phyloP scores from a whole-genome alignment of 768 basidiomycete genomes.

The Pleurotus citrinopileatus region DNA sequence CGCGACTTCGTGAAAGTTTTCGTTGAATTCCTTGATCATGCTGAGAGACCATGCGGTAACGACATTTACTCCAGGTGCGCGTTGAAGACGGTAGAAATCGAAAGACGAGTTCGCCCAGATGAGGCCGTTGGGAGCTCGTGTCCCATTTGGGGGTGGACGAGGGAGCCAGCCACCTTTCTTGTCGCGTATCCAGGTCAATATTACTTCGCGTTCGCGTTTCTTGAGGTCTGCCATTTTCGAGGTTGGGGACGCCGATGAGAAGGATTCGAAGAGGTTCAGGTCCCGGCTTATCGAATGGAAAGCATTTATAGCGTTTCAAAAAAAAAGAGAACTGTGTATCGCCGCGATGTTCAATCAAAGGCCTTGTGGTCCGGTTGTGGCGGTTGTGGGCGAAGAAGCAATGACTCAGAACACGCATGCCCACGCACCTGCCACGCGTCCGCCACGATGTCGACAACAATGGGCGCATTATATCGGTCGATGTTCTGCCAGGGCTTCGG shows the following conservation, averaged over 20 bases:
- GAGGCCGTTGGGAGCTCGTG: neutral
- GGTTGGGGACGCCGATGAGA: too few relatives aligned
- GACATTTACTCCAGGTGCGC: neutral
- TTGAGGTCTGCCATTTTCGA: slow-evolving; percentile 6
- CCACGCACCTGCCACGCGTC: too few relatives aligned
- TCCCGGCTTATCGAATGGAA: too few relatives aligned
- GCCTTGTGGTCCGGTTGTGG: too few relatives aligned
- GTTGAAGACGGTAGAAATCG: neutral
- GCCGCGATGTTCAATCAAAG: too few relatives aligned
- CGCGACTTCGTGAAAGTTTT: neutral
- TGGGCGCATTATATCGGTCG: neutral
- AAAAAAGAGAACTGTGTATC: too few relatives aligned
- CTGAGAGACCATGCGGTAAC: slow-evolving; percentile 2
- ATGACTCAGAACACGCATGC: too few relatives aligned
- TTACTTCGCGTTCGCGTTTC: neutral
- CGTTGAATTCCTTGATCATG: slow-evolving; percentile 4
- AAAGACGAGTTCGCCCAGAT: slow-evolving; percentile 1
- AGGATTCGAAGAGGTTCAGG: too few relatives aligned
- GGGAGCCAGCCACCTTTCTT: neutral
- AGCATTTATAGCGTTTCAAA: too few relatives aligned
- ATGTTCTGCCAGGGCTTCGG: too few relatives aligned
- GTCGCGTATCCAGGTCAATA: neutral
- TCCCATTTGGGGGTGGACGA: slow-evolving; percentile 1
- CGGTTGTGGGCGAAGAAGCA: too few relatives aligned
- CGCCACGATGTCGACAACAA: too few relatives aligned